phyloP scores from a whole-genome alignment of 441 rosid genomes.

The Populus hybrid region DNA sequence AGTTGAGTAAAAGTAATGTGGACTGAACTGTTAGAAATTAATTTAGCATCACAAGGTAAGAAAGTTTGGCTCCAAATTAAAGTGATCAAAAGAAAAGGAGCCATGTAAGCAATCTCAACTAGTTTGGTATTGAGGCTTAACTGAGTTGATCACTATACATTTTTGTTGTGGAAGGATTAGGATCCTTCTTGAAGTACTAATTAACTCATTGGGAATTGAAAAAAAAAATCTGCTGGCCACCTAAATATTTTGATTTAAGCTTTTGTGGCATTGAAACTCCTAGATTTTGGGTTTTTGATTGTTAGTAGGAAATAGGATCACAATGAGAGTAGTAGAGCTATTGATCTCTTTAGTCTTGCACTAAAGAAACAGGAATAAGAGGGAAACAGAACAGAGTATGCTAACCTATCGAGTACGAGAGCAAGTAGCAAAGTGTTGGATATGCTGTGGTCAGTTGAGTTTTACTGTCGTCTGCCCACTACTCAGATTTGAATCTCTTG shows the following conservation, averaged over 20 bases:
- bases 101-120: too few relatives aligned
- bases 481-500: background rate
- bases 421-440: background rate
- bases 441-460: slow-evolving; percentile 1
- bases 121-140: too few relatives aligned
- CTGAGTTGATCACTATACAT: background rate
- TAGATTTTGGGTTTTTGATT: background rate
- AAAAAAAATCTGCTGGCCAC: too few relatives aligned
- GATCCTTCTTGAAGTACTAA: background rate
- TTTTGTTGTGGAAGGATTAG: too few relatives aligned
- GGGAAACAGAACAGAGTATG: background rate
- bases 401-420: too few relatives aligned
- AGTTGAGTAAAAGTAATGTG: too few relatives aligned
- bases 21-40: too few relatives aligned
- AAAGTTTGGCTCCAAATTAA: too few relatives aligned
- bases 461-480: background rate
- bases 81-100: too few relatives aligned
- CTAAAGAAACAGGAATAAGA: background rate
- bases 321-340: background rate
- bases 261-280: background rate
- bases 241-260: too few relatives aligned
- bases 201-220: background rate
- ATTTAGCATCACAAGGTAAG: too few relatives aligned
- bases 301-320: background rate
- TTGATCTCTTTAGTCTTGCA: too few relatives aligned